phyloP scores from a whole-genome alignment of 2,329 filamentous ascomycete genomes.

The Dichotomopilus funicola region DNA sequence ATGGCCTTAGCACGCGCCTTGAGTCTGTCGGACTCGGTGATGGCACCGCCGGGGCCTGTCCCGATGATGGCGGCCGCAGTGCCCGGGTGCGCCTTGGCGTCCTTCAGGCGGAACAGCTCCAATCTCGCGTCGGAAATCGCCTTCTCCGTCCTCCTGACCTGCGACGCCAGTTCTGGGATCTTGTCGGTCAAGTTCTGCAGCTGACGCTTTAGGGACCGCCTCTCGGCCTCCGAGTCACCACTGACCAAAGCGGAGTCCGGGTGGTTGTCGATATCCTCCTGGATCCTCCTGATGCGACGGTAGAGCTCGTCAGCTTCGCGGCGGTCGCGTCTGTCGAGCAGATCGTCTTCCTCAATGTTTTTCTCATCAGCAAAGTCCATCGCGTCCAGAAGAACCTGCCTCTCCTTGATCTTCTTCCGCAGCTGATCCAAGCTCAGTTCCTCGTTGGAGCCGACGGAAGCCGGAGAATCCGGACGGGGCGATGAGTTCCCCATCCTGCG shows the following conservation, averaged over 20 bases:
- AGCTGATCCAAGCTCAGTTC: conserved; percentile 83
- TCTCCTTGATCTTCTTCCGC: conserved; percentile 87
- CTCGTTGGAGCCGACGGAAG: conserved; percentile 64
- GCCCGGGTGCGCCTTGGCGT: conserved; percentile 84
- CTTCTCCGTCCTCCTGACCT: conserved; percentile 84
- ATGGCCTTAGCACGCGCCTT: conserved; percentile 94
- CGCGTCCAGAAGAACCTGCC: conserved; percentile 87
- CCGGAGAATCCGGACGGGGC: conserved; percentile 71
- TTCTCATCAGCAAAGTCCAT: conserved; percentile 96
- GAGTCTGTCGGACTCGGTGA: conserved; percentile 89
- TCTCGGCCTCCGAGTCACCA: conserved; percentile 81
- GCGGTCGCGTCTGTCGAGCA: conserved; percentile 81
- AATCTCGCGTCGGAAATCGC: conserved; percentile 86
- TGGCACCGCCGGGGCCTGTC: conserved; percentile 80
- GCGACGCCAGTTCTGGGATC: conserved; percentile 83
- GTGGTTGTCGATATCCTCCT: conserved; percentile 90
- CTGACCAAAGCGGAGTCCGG: conserved; percentile 66
- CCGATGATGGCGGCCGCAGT: conserved; percentile 78
- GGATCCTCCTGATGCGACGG: conserved; percentile 80
- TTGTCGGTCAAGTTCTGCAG: conserved; percentile 83
- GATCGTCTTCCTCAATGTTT: conserved; percentile 82
- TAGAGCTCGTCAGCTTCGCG: conserved; percentile 92
- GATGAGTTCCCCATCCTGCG: conserved; percentile 70
- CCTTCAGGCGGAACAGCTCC: conserved; percentile 87
- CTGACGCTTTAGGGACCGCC: conserved; percentile 78